These are phyloP conservation scores for Candida sp. DNA, from an alignment of 1,139 yeast genomes.

Conservation along the genomic window DNA sequence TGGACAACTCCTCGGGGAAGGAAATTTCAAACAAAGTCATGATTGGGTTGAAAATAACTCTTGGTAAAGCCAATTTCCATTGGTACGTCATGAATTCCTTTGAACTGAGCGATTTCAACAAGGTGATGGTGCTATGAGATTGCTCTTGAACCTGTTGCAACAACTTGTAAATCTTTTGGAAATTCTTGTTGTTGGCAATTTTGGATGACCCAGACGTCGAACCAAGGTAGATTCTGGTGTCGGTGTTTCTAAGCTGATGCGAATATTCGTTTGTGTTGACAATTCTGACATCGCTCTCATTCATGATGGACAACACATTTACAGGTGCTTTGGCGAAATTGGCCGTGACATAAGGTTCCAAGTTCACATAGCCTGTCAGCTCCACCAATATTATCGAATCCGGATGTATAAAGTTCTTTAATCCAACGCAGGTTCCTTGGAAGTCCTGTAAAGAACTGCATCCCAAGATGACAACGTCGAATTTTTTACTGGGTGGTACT, in stretches of 20 bases:
- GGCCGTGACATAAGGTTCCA: constrained; percentile 66
- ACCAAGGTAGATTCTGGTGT: constrained; percentile 46
- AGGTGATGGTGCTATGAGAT: constrained; percentile 36
- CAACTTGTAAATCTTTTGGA: constrained; percentile 33
- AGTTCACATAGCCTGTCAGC: constrained; percentile 70
- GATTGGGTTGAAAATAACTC: constrained; percentile 78
- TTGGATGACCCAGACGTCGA: constrained; percentile 22
- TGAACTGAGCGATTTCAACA: constrained; percentile 54
- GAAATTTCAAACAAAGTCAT: constrained; percentile 75
- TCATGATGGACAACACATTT: constrained; percentile 59
- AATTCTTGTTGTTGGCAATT: constrained; percentile 19
- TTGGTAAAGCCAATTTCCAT: constrained; percentile 85
- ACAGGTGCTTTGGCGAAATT: constrained; percentile 31
- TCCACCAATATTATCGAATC: constrained; percentile 62
- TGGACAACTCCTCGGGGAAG: constrained; percentile 57
- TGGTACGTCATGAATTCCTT: constrained; percentile 73
- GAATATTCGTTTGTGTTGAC: constrained; percentile 25
- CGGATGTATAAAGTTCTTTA: constrained; percentile 30
- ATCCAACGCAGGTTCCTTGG: constrained; percentile 31
- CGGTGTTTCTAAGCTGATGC: constrained; percentile 35
- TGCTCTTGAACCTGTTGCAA: constrained; percentile 40
- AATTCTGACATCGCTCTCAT: constrained; percentile 64
- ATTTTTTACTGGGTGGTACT: constrained; percentile 22
- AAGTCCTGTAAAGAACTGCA: constrained; percentile 47
- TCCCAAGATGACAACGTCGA: constrained; percentile 41